phyloP scores from a whole-genome alignment of 805 yeast species.

The Millerozyma acaciae region DNA sequence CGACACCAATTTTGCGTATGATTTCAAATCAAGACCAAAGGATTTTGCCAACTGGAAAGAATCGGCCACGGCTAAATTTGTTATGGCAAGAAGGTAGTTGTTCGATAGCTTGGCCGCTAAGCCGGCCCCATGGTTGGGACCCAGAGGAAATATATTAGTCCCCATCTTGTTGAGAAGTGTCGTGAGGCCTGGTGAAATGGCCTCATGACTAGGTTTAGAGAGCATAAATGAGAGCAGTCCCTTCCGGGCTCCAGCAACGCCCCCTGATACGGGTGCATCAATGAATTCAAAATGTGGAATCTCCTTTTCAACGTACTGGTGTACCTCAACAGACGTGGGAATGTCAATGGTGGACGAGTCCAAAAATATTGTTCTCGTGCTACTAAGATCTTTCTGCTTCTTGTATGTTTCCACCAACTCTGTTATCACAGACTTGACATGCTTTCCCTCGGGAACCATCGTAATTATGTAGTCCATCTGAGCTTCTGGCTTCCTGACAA shows the following conservation, averaged over 20 bases:
- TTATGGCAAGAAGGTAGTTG: conserved; percentile 50
- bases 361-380: conserved; percentile 30
- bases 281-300: conserved; percentile 41
- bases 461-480: conserved; percentile 43
- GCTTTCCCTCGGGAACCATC: conserved; percentile 54
- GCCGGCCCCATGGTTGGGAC: conserved; percentile 46
- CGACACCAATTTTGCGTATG: conserved; percentile 46
- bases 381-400: conserved; percentile 5
- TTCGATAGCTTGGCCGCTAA: conserved; percentile 53
- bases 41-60: conserved; percentile 51
- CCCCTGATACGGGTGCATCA: conserved; percentile 57
- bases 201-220: conserved; percentile 29
- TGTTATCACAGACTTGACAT: conserved; percentile 39
- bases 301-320: conserved; percentile 27
- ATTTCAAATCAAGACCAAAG: conserved; percentile 43
- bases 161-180: conserved; percentile 42
- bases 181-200: conserved; percentile 28
- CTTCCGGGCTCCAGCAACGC: conserved; percentile 50
- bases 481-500: conserved; percentile 26
- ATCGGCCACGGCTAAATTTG: conserved; percentile 52
- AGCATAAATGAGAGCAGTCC: conserved; percentile 53
- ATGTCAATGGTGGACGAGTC: conserved; percentile 54
- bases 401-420: conserved; percentile 34
- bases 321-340: conserved; percentile 41
- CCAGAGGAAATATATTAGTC: conserved; percentile 45